Evolutionary conservation across 1,139 yeast genomes (phyloP), one percentile per base, ranked within the genome.

Genomic region (Pichia cactophila): DNA sequence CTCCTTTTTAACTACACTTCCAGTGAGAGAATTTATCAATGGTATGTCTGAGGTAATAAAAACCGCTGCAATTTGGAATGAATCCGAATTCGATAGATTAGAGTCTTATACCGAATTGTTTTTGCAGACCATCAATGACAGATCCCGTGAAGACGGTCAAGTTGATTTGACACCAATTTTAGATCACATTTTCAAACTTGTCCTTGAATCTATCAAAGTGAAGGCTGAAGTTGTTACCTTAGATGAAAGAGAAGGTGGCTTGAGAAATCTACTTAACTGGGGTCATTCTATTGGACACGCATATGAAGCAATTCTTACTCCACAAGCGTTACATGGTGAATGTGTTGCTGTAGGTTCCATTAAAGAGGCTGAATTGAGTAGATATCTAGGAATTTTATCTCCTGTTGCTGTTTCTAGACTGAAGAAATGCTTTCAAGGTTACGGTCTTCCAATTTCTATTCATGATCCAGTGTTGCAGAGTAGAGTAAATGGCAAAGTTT

Each of bases 241-340:
- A 16, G 99, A 94, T 68, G 99, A 94, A 69, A 85, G 95, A 62
- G 98, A 94, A 67, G 88, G 96, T 48, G 95, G 97, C 2, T 76
- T 92, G 59, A 79, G 99, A 70, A 92, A 92, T 67, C 72, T 92
- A 59, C 76, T 92, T 55, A 92, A 92, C 69, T 94, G 92, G 64
- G 99, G 99, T 33, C 99, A 92, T 67, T 82, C 97, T 37, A 90
- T 92, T 61, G 99, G 98, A 43, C 99, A 92, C 67, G 99, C 99
- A 28, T 89, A 86, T 58, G 99, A 92, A 71, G 98, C 98, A 16
- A 81, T 94, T 36, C 75, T 92, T 56, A 89, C 97, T 5, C 98
- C 99, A 9, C 89, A 90, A 66, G 94, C 96, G 20, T 75, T 92
- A 44, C 99, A 92, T 61, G 99, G 99, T 53, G 99, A 92, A 68